phyloP scores from a whole-genome alignment of 140 eudicot genomes.

The Flaveria floridana region DNA sequence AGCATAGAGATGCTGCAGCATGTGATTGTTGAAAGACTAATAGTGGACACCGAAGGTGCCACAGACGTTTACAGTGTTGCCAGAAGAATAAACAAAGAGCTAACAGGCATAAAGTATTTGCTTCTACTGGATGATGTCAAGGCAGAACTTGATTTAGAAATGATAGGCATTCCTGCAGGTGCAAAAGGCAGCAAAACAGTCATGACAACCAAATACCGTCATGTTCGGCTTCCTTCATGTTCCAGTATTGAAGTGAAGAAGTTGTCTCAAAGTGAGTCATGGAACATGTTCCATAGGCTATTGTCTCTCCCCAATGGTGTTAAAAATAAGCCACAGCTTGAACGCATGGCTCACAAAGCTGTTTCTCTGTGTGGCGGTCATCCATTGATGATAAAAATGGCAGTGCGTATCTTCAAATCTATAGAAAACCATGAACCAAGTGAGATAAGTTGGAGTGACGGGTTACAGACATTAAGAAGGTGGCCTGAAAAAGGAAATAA shows the following conservation, averaged over 20 bases:
- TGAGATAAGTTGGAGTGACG: constrained; percentile 35
- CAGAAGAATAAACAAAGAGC: constrained; percentile 5
- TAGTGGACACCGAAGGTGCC: constrained; percentile 17
- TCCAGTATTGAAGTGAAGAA: constrained; percentile 28
- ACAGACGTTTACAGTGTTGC: constrained; percentile 13
- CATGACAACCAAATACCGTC: constrained; percentile 27
- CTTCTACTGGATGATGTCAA: constrained; percentile 41
- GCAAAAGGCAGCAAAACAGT: constrained; percentile 35
- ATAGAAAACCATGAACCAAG: constrained; percentile 13
- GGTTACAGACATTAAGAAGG: constrained; percentile 20
- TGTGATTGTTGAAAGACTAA: constrained; percentile 26
- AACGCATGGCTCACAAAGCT: constrained; percentile 23
- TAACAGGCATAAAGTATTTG: constrained; percentile 32
- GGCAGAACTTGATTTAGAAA: constrained; percentile 19
- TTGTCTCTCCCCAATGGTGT: constrained; percentile 9
- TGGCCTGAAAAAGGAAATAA: constrained; percentile 32
- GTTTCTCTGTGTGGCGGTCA: constrained; percentile 28
- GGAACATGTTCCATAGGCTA: constrained; percentile 35
- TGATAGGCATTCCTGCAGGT: constrained; percentile 31
- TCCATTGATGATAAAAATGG: constrained; percentile 36
- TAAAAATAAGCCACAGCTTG: constrained; percentile 20
- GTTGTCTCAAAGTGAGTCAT: constrained; percentile 28
- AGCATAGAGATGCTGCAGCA: constrained; percentile 25
- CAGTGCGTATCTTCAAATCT: constrained; percentile 34
- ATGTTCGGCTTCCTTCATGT: constrained; percentile 23